phyloP scores from a whole-genome alignment of 2,329 filamentous ascomycete species.

The Cordyceps fumosorosea region DNA sequence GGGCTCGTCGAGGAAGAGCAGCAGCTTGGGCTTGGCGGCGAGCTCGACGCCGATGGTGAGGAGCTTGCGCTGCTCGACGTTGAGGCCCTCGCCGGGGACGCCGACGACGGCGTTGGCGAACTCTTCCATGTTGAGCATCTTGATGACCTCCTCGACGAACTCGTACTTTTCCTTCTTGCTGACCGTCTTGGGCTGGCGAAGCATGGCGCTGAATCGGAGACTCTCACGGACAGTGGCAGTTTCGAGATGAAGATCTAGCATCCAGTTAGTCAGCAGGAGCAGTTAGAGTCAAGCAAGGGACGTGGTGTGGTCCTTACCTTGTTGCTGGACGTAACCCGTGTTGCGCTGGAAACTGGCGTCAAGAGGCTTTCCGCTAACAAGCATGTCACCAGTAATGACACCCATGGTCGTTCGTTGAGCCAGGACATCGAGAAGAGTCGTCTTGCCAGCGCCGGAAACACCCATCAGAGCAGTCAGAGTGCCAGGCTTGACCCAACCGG shows the following conservation, averaged over 20 bases:
- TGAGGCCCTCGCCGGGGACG: conserved; percentile 52
- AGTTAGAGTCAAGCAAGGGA: not conserved
- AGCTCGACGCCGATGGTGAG: conserved; percentile 57
- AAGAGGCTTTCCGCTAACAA: conserved; percentile 53
- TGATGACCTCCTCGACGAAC: conserved; percentile 59
- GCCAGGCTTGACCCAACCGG: conserved; percentile 86
- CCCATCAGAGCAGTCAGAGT: conserved; percentile 76
- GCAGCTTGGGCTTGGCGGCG: conserved; percentile 48
- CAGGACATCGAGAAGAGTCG: conserved; percentile 36
- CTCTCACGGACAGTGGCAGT: conserved; percentile 50
- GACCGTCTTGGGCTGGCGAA: conserved; percentile 49
- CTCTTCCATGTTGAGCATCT: conserved; percentile 60
- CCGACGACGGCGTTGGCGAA: conserved; percentile 62
- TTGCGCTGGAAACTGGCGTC: conserved; percentile 56
- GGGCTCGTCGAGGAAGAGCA: conserved; percentile 58
- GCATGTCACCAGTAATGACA: conserved; percentile 59
- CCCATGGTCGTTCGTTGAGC: conserved; percentile 50
- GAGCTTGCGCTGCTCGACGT: conserved; percentile 56
- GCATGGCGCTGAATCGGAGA: conserved; percentile 48
- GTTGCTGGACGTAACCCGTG: conserved; percentile 62
- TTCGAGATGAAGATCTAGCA: conserved; percentile 45
- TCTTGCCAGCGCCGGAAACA: conserved; percentile 43
- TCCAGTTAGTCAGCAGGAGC: conserved; percentile 1
- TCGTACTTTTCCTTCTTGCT: conserved; percentile 51
- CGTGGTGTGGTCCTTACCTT: conserved; percentile 32